Evolutionary conservation across 148 eudicot species (phyloP).

Genomic region (Drosera capensis): DNA sequence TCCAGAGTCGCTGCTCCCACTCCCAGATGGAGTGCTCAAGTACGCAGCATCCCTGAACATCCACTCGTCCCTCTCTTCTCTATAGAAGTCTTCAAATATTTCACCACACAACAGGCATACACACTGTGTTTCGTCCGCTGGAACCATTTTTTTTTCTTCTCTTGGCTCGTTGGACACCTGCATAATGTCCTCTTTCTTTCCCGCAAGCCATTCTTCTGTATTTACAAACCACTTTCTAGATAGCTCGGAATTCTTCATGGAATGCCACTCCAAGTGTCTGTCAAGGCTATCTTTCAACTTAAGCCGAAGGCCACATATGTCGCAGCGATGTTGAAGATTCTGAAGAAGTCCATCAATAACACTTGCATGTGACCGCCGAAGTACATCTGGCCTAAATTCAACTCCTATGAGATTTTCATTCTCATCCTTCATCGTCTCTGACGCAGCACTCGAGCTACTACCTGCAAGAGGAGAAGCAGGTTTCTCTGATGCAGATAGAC

Average conservation of each 20-base stretch:
- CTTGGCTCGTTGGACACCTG: slow-evolving; percentile 15
- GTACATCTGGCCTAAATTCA: slow-evolving; percentile 59
- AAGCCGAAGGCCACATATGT: slow-evolving; percentile 56
- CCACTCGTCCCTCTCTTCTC: slow-evolving; percentile 57
- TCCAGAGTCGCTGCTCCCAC: slow-evolving; percentile 15
- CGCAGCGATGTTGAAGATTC: slow-evolving; percentile 52
- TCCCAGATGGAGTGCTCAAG: slow-evolving; percentile 23
- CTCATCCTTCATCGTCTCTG: slow-evolving; percentile 15
- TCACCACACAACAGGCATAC: slow-evolving; percentile 88
- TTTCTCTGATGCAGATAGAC: slow-evolving; percentile 15
- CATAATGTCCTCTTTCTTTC: slow-evolving; percentile 14
- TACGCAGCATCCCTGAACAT: slow-evolving; percentile 82
- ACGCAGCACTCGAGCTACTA: slow-evolving; percentile 13
- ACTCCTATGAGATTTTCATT: slow-evolving; percentile 49
- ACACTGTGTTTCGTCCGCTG: slow-evolving; percentile 80
- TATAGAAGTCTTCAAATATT: slow-evolving; percentile 70
- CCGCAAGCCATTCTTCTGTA: slow-evolving; percentile 44
- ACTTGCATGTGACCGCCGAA: slow-evolving; percentile 47
- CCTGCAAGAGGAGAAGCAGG: slow-evolving; percentile 12
- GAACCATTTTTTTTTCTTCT: slow-evolving; percentile 43
- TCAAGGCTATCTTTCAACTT: slow-evolving; percentile 48
- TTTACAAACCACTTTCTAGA: slow-evolving; percentile 68
- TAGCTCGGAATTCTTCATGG: slow-evolving; percentile 25
- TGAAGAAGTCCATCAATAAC: slow-evolving; percentile 53
- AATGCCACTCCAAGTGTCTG: slow-evolving; percentile 87